phyloP scores from a whole-genome alignment of 164 flowering plant species.

The Houttuynia cordata region DNA sequence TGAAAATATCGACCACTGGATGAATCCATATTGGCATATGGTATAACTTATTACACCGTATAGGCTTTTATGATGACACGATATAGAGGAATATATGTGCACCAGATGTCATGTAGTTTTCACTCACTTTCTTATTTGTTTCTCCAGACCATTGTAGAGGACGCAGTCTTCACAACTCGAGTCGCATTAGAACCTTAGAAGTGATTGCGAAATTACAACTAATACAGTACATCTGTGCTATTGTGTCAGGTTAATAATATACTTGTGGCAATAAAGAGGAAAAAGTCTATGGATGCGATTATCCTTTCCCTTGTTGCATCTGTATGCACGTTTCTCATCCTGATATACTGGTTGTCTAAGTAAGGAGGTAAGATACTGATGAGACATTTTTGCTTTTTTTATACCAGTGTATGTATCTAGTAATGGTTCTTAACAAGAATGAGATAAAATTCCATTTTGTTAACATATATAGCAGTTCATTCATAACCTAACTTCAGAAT shows the following conservation, averaged over 20 bases:
- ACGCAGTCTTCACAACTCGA: no score
- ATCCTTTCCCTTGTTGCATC: conserved; percentile 89
- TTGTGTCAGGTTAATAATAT: conserved; percentile 65
- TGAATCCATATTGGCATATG: no score
- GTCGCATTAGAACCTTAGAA: neutral
- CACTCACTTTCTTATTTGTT: no score
- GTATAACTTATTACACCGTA: no score
- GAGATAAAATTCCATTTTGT: neutral
- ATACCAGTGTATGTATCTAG: neutral
- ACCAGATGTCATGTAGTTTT: no score
- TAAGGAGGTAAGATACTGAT: conserved; percentile 14
- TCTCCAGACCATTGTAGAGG: no score
- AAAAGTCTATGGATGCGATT: conserved; percentile 86
- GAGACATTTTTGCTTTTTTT: neutral
- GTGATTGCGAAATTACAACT: neutral
- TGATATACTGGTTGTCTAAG: conserved; percentile 84
- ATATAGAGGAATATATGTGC: no score
- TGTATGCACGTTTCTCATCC: conserved; percentile 78
- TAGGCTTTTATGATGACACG: no score
- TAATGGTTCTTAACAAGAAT: neutral
- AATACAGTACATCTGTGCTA: neutral
- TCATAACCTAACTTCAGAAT: neutral
- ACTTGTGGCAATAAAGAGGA: conserved; percentile 81
- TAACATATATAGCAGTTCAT: neutral
- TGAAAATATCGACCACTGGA: no score